Base-by-base conservation (phyloP, 352 stramenopile genomes). In the Blastocystis sp. region DNA sequence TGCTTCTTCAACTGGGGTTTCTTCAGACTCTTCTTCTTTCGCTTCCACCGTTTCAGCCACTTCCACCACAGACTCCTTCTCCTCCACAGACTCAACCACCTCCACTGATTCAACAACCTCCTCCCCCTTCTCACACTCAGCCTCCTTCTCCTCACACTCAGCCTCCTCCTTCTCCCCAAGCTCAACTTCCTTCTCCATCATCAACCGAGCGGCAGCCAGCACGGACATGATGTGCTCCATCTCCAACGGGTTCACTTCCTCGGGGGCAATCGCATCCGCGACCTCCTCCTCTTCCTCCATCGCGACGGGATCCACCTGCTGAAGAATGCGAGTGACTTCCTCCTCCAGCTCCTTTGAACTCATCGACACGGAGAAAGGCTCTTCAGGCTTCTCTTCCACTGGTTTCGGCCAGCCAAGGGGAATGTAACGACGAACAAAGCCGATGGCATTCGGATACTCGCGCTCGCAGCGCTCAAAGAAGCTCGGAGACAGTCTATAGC, bases 341-440 rank as follows among this genome's bases (percentile, higher is more conserved):
- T 61, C 59, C 41, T 85, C 74, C 74, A 85, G 59, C 13, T 85
- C 74, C 29, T 85, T 85, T 29, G 74, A 85, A 85, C 74, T 85
- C 45, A 85, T 85, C 33, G 21, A n/a, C 13, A 67, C 41, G 3
- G 24, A 66, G 37, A 85, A 85, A 2, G 74, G 74, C 10, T 59
- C 51, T 24, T 85, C 74, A 13, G 35, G 50, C 33, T 85, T 59
- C n/a, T 67, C 74, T n/a, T 85, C 65, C 74, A 29, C 33, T 24
- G 24, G 45, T 16, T 6, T 24, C 16, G 74, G 74, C 74, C 74
- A 85, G 39, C 59, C 59, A 2, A 85, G 59, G 4, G 74, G 74
- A 67, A 85, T 67, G 41, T 85, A 69, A 2, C 41, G 39, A 69
- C 74, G 74, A 13, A 85, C 74, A 67, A 67, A 85, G 19, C 31